phyloP scores from a whole-genome alignment of 305 asterid species.

The Fraxinus sp. region DNA sequence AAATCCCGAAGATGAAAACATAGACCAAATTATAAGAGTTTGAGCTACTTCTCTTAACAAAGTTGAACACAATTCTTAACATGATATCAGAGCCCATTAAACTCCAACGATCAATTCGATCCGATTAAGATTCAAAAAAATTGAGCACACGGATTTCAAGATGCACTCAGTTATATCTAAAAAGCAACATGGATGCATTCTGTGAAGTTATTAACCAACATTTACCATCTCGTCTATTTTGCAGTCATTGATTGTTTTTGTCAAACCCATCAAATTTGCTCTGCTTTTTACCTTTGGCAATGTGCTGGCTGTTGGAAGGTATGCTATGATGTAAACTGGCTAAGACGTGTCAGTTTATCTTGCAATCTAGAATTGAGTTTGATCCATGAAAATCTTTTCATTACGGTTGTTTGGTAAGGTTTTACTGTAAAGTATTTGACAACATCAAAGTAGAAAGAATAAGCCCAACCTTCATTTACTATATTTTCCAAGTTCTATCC shows the following conservation, averaged over 20 bases:
- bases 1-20: no score
- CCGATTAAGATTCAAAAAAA: no score
- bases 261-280: slow-evolving; percentile 80
- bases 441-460: not conserved
- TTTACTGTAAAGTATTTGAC: not conserved
- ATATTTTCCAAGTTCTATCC: not conserved
- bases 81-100: no score
- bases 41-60: no score
- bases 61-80: no score
- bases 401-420: not conserved
- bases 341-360: not conserved
- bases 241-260: slow-evolving; percentile 84
- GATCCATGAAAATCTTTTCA: not conserved
- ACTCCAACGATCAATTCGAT: no score
- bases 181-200: not conserved
- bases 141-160: not conserved
- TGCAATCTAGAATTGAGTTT: not conserved
- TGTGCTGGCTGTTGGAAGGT: slow-evolving; percentile 86
- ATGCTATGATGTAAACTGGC: slow-evolving; percentile 10
- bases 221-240: slow-evolving; percentile 20
- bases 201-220: slow-evolving; percentile 8
- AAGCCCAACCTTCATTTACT: not conserved
- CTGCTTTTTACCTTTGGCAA: slow-evolving; percentile 86
- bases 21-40: no score
- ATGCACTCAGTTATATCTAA: not conserved